Evolutionary conservation across 2,329 filamentous ascomycete species (phyloP), one percentile per base, ranked within the genome.

Genomic region (Sarocladiaceae sp.): DNA sequence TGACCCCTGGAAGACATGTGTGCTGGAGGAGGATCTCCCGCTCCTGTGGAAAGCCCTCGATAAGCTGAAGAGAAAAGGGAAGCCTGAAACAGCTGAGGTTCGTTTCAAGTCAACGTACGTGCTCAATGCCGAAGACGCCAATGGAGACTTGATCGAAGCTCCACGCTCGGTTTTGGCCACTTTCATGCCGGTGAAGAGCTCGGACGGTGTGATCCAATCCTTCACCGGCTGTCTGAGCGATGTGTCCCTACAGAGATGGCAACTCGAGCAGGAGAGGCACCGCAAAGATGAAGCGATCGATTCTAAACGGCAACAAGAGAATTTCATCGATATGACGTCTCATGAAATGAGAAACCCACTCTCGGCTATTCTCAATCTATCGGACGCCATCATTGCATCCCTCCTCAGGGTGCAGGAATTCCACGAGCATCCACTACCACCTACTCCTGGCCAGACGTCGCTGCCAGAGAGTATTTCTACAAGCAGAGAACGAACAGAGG

Each of bases 291-390:
- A 80, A 46, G 76, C 76, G 1, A 70, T 80, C 20, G 74, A 79
- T 54, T 72, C 73, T 23, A 78, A 75, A 53, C 67, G 82, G 4
- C 83, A 86, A 56, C 87, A 91, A 56, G 84, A 90, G 54, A 85
- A 85, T 50, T 89, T 89, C 54, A 87, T 90, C 55, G 85, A 88
- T 59, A 87, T 88, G 68, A 78, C 75, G 2, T 79, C 77, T 12
- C 82, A 86, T 56, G 82, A 85, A 56, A 82, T 86, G 76, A 73
- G 83, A 20, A 88, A 88, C 52, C 84, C 84, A 1, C 65, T 88
- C 20, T 82, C 76, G 33, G 84, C 83, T 1, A 88, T 88, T 15
- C 64, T 88, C 21, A 83, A 88, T 57, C 87, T 82, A 56, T 82
- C 82, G 1, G 84, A 88, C 50, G 81, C 83, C 44, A 85, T 88